Conservation (phyloP, 768 basidiomycete genomes). For the Pleurotus pulmonarius region DNA sequence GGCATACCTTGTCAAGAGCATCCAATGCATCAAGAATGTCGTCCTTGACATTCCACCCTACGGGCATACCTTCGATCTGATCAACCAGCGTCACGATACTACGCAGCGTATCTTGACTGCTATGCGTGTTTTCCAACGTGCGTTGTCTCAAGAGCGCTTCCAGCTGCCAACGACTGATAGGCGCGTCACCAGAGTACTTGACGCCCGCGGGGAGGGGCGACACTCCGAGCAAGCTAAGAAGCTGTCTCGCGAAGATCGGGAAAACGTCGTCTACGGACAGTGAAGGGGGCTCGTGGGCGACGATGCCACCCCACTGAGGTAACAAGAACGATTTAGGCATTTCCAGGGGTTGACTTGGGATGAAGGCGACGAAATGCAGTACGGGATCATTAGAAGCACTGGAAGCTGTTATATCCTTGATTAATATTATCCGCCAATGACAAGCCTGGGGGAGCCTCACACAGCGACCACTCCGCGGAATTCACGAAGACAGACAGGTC, state of each 20-base stretch:
- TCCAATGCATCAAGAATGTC: constrained; percentile 69
- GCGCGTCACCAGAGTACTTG: constrained; percentile 11
- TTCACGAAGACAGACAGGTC: constrained; percentile 93
- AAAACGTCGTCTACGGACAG: constrained; percentile 51
- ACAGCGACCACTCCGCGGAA: constrained; percentile 93
- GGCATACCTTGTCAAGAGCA: constrained; percentile 67
- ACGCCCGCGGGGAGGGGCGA: constrained; percentile 47
- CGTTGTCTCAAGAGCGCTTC: constrained; percentile 74
- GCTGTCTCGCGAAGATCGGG: constrained; percentile 62
- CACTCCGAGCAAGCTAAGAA: constrained; percentile 79
- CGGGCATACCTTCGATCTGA: constrained; percentile 91
- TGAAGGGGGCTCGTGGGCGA: constrained; percentile 59
- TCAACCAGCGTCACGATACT: constrained; percentile 84
- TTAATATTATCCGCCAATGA: constrained; percentile 2
- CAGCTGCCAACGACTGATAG: constrained; percentile 73
- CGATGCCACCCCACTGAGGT: constrained; percentile 92
- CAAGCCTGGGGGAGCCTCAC: constrained; percentile 37
- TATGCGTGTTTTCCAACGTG: constrained; percentile 61
- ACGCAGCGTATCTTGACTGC: constrained; percentile 67
- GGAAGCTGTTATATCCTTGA: constrained; percentile 55
- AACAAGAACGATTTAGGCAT: constrained; percentile 81
- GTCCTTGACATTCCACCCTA: constrained; percentile 69
- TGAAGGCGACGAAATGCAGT: constrained; percentile 85
- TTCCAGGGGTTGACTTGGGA: constrained; percentile 74
- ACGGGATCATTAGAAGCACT: constrained; percentile 92